Evolutionary conservation across 768 basidiomycete genomes (phyloP), one percentile per base, ranked within the genome.

Genomic region (Pleurotus platypus): DNA sequence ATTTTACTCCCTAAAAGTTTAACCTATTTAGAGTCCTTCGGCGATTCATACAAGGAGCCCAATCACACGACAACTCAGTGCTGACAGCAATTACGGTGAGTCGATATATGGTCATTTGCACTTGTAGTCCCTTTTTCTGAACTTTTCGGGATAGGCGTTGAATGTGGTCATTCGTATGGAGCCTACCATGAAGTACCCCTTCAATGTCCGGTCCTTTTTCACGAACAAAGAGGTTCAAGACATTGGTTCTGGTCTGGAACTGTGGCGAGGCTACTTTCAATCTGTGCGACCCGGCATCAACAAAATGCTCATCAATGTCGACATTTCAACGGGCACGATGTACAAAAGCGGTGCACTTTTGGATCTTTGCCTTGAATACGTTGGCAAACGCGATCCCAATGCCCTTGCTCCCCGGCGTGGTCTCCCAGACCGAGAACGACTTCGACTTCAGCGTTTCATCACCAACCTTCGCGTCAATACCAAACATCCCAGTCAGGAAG

Each of bases 261-360:
- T 89, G 2, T 89, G 87, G 87, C 78, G 87, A 2, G 87, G 87
- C 0, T 89, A 88, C 57, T 89, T 89, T 68, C 87, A 88, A 64
- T 85, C 83, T 0, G 79, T 88, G 7, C 76, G 87, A 13, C 87
- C 87, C 13, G 85, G 79, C 0, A 77, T 80, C 35, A 81, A 80
- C 2, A 72, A 71, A 4, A 80, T 89, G 72, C 68, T 72, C 13
- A 79, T 89, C 66, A 89, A 90, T 53, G 77, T 89, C 62, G 87
- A 89, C 58, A 90, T 89, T 55, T 83, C 81, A 2, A 88, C 87
- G 0, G 87, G 84, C 0, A 77, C 82, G 0, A 89, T 89, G 88
- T 89, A 85, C 67, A 83, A 83, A 63, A 64, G 77, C 0, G 87
- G 87, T 0, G 67, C 75, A 0, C 72, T 89, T 4, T 68, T 86